Conservation (phyloP, 176 grass and related monocot species). For the Elymus sibiricus region DNA sequence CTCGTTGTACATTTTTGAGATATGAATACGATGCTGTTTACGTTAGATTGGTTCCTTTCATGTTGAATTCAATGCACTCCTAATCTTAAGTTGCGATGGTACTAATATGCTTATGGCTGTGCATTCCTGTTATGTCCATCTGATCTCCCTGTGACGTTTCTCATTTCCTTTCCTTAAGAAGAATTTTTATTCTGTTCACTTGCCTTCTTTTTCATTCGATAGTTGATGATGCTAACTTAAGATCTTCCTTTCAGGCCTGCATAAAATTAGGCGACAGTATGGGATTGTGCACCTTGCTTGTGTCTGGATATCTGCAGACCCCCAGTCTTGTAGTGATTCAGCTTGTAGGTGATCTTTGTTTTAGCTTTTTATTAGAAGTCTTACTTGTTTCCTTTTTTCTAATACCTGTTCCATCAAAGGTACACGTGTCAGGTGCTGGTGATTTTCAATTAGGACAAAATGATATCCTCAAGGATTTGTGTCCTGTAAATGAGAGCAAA, state of each 20-base stretch:
- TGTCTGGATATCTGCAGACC: conserved; percentile 78
- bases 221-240: not conserved
- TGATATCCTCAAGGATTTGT: conserved; percentile 87
- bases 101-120: no score
- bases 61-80: no score
- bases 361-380: not conserved
- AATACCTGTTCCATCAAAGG: conserved; percentile 52
- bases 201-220: not conserved
- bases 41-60: no score
- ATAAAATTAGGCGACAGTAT: conserved; percentile 53
- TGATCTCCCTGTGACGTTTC: no score
- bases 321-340: conserved; percentile 86
- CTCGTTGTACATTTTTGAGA: no score
- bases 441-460: conserved; percentile 83
- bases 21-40: no score
- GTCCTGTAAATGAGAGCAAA: conserved; percentile 62
- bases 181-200: no score
- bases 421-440: conserved; percentile 84
- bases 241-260: conserved; percentile 36
- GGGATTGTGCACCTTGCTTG: conserved; percentile 72
- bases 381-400: conserved; percentile 32
- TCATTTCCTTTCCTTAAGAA: no score
- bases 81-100: no score
- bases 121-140: no score
- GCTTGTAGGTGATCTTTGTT: conserved; percentile 63